Conservation (phyloP, 768 basidiomycete species). For the Tremella fuciformis region DNA sequence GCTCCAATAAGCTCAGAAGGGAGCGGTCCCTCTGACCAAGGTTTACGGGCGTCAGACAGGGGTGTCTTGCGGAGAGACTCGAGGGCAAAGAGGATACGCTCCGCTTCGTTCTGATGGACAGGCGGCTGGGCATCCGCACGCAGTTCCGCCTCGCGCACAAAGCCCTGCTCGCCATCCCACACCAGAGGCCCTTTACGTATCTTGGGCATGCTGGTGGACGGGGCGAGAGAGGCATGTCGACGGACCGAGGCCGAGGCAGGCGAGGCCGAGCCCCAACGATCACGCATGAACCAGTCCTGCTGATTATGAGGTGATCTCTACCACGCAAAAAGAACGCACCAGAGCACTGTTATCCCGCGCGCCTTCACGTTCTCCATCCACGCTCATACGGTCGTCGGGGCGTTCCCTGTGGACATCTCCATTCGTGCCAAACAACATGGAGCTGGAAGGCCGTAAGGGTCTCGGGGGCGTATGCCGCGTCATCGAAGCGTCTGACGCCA, state of each 20-base stretch:
- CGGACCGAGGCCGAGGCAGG: constrained; percentile 30
- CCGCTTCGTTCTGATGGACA: constrained; percentile 38
- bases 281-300: constrained; percentile 46
- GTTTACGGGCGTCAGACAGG: constrained; percentile 30
- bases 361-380: constrained; percentile 26
- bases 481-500: constrained; percentile 35
- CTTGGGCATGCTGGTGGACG: constrained; percentile 23
- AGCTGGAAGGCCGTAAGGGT: constrained; percentile 12
- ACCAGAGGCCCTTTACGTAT: constrained; percentile 44
- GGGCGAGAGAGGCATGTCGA: constrained; percentile 25
- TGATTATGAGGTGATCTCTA: constrained; percentile 10
- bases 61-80: constrained; percentile 43
- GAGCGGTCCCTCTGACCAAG: background rate
- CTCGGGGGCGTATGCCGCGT: constrained; percentile 20
- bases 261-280: constrained; percentile 37
- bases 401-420: constrained; percentile 21
- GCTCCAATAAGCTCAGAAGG: constrained; percentile 28
- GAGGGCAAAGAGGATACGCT: constrained; percentile 43
- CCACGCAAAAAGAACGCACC: constrained; percentile 19
- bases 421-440: constrained; percentile 26
- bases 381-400: constrained; percentile 31
- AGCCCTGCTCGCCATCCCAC: constrained; percentile 42
- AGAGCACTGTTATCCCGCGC: constrained; percentile 22
- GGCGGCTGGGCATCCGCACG: constrained; percentile 25
- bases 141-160: constrained; percentile 40